Evolutionary conservation across 805 yeast species (phyloP), one percentile per base, ranked within the genome.

Genomic region (Candida chilensis): DNA sequence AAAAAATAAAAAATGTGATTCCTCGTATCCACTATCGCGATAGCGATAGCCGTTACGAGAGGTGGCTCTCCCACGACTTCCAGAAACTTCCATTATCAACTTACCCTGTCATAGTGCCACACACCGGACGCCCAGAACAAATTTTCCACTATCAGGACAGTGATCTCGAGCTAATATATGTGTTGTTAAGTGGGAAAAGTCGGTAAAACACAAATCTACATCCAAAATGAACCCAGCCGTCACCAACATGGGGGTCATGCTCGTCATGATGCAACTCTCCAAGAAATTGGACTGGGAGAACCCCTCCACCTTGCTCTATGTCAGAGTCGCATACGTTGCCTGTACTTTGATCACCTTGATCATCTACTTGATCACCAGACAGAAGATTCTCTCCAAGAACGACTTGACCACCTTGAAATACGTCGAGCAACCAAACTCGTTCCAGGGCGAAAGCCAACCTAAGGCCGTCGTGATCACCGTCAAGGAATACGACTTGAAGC

Each of bases 261-360:
- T 88, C 52, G 82, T 75, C 68, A 85, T 86, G 85, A 90, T 88
- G 95, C 96, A 87, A 60, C 82, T 87, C 40, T 76, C 96, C 40
- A 84, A 86, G 58, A 76, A 74, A 52, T 66, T 92, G 38, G 92
- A 90, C 58, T 76, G 88, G 58, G 96, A 90, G 56, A 74, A 88
- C 59, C 90, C 94, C 27, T 58, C 59, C 40, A 71, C 74, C 34
- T 64, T 87, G 31, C 59, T 80, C 52, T 80, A 75, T 53, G 88
- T 85, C 32, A 77, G 98, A 57, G 62, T 64, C 22, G 74, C 74
- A 27, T 92, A 85, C 63, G 57, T 71, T 28, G 44, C 78, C 15
- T 74, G 88, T 49, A 86, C 83, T 47, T 48, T 67, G 21, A 37
- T 78, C 35, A 75, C 92, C 11, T 61, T 84, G 37, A 63, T 62